Evolutionary conservation across 108 stramenopile genomes (phyloP).

Genomic region (Chaetoceros tenuissimus): DNA sequence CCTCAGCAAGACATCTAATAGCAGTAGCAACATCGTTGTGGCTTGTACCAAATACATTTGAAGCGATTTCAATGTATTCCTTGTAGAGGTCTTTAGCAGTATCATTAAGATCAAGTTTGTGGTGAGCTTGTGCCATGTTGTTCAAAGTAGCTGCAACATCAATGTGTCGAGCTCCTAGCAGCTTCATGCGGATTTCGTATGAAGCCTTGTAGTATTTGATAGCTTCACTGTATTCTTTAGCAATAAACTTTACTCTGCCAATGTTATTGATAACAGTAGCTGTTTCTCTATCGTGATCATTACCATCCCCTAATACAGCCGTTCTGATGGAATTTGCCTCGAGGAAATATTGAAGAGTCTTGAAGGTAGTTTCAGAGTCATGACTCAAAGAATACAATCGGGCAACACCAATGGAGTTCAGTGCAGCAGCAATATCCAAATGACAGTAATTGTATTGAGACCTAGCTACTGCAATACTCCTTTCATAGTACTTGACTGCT

Average conservation of each 20-base stretch:
- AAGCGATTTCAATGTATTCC: too few relatives aligned
- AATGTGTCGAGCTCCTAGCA: slow-evolving; percentile 38
- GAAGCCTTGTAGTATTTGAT: slow-evolving; percentile 39
- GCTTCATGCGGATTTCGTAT: slow-evolving; percentile 32
- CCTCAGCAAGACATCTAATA: slow-evolving; percentile 55
- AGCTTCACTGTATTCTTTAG: slow-evolving; percentile 25
- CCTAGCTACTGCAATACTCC: slow-evolving; percentile 18
- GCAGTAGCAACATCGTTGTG: slow-evolving; percentile 51
- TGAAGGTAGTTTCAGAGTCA: slow-evolving; percentile 27
- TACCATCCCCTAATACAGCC: slow-evolving; percentile 40
- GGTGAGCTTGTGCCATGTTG: slow-evolving; percentile 60
- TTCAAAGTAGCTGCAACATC: slow-evolving; percentile 65
- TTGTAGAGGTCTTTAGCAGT: slow-evolving; percentile 39
- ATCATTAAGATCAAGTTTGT: slow-evolving; percentile 33
- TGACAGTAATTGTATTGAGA: slow-evolving; percentile 5
- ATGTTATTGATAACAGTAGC: slow-evolving; percentile 55
- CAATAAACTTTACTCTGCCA: slow-evolving; percentile 57
- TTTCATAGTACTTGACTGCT: slow-evolving; percentile 32
- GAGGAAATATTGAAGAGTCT: slow-evolving; percentile 35
- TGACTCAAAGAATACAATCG: slow-evolving; percentile 39
- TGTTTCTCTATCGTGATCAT: background rate
- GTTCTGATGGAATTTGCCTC: slow-evolving; percentile 24
- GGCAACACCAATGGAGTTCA: slow-evolving; percentile 48
- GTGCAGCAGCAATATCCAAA: slow-evolving; percentile 32
- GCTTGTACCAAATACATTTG: slow-evolving; percentile 22